Evolutionary conservation across 129 eudicot genomes (phyloP), one percentile per base, ranked within the genome.

Genomic region (Centrapalus pauciflorus): DNA sequence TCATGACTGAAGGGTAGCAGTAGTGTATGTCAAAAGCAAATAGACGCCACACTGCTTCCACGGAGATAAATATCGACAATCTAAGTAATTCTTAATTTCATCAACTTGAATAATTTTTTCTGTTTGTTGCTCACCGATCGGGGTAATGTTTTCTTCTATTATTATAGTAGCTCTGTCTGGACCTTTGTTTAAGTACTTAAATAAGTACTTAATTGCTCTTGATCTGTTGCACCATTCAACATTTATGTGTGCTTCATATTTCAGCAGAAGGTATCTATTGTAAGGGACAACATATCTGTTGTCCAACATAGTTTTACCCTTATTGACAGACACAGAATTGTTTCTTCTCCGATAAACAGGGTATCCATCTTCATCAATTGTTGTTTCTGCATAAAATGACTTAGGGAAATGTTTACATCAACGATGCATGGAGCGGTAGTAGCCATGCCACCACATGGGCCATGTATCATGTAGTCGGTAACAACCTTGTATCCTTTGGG

Each of bases 1-100:
- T 21, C 11, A 19, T 43, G 3, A 72, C 66, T 0, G 67, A 13
- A 0, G 71, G 71, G 13, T 29, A 9, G 2, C 70, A 17, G 23
- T 57, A 37, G 9, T 78, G 71, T 1, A 72, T 73, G 1, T 58
- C 65, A 19, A 43, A 78, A 0, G 17, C 30, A 5, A 32, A 73
- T 0, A 73, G 7, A 2, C 79, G n/a, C 79, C 75, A 72, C 0
- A 67, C 40, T 7, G 67, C 71, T 4, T 78, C 75, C 65, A 67
- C 0, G 71, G 46, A 2, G 74, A 72, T 0, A 72, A 4, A n/a
- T n/a, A n/a, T n/a, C n/a, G 2, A 20, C 74, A 67, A 12, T 73
- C 72, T 1, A 64, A 33, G 17, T 13, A 41, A 4, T 1, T 45
- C 4, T 46, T 33, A 0, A 78, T 26, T 12, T 78, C 83, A 60